Conservation (phyloP, 2,329 filamentous ascomycete species). For the Phialemonium atrogriseum region DNA sequence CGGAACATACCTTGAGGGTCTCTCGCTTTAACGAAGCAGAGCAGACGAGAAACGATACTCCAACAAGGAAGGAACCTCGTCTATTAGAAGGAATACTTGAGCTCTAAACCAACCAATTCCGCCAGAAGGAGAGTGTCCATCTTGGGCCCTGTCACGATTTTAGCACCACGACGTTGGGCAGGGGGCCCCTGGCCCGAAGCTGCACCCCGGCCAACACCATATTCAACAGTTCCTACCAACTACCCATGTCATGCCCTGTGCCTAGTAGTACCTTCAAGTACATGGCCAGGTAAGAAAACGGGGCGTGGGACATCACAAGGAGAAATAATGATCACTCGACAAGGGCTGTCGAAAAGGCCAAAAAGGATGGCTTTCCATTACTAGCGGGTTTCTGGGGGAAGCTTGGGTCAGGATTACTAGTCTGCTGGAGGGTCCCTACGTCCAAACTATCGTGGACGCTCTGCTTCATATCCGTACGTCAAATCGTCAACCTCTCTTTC, state of each 20-base stretch:
- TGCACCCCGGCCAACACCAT: conserved; percentile 15
- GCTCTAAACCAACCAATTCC: conserved; percentile 14
- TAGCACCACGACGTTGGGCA: conserved; percentile 14
- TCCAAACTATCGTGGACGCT: too few species aligned
- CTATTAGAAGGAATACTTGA: too few species aligned
- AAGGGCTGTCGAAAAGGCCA: conserved; percentile 5
- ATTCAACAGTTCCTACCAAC: conserved; percentile 11
- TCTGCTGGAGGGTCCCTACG: too few species aligned
- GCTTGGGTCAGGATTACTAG: too few species aligned
- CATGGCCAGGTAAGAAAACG: conserved; percentile 13
- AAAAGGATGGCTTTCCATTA: background rate
- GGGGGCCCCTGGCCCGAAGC: conserved; percentile 12
- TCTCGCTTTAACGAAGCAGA: background rate
- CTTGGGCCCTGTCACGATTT: conserved; percentile 15
- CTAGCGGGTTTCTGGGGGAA: too few species aligned
- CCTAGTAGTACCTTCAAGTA: conserved; percentile 7
- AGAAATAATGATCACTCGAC: conserved; percentile 7
- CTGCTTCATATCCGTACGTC: too few species aligned
- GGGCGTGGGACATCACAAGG: conserved; percentile 9
- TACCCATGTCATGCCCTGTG: conserved; percentile 7
- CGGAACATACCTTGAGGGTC: too few species aligned
- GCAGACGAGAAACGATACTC: conserved; percentile 6
- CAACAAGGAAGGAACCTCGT: conserved; percentile 4
- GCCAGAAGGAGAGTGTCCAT: conserved; percentile 11
- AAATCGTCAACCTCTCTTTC: too few species aligned